These are phyloP conservation scores for Podila horticola DNA, from an alignment of 192 early-diverging fungal species.

Conservation along the genomic window DNA sequence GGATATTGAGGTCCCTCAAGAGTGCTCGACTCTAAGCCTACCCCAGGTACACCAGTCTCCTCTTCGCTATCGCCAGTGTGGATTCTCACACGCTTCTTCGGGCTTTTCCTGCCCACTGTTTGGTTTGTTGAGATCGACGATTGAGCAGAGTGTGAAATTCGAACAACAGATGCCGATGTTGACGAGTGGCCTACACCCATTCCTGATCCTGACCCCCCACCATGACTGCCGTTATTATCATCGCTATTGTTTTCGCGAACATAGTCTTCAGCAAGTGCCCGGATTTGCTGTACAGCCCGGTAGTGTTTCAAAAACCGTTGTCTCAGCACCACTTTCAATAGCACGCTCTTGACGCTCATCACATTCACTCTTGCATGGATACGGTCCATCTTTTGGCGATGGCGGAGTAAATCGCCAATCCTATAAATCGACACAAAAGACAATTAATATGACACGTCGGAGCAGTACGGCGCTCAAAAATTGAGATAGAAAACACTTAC, in stretches of 20 bases:
- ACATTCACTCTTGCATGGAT: constrained; percentile 42
- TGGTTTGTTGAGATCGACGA: constrained; percentile 2
- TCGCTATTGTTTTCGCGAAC: background rate
- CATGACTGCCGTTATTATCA: background rate
- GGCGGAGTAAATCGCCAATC: constrained; percentile 41
- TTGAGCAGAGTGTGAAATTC: constrained; percentile 2
- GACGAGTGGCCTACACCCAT: background rate
- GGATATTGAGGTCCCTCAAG: no score
- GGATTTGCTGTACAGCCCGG: constrained; percentile 10
- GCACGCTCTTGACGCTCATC: constrained; percentile 20
- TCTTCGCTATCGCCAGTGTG: constrained; percentile 1
- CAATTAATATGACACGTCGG: background rate
- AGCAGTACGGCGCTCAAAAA: background rate
- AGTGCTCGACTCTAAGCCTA: no score
- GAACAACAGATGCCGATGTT: background rate
- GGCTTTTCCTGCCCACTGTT: background rate
- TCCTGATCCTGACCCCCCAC: background rate
- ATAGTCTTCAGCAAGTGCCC: background rate
- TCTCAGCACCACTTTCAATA: constrained; percentile 29
- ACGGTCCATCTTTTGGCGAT: constrained; percentile 50
- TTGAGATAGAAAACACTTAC: background rate
- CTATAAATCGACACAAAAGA: background rate
- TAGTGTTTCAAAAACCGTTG: constrained; percentile 44
- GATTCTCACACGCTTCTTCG: constrained; percentile 16
- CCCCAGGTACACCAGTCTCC: no score